A percentile compares a stretch with the other conserved stretches of the same genome.
Conservation (phyloP, 2,329 filamentous ascomycete species). For the Aspergillus pseudoterreus region DNA sequence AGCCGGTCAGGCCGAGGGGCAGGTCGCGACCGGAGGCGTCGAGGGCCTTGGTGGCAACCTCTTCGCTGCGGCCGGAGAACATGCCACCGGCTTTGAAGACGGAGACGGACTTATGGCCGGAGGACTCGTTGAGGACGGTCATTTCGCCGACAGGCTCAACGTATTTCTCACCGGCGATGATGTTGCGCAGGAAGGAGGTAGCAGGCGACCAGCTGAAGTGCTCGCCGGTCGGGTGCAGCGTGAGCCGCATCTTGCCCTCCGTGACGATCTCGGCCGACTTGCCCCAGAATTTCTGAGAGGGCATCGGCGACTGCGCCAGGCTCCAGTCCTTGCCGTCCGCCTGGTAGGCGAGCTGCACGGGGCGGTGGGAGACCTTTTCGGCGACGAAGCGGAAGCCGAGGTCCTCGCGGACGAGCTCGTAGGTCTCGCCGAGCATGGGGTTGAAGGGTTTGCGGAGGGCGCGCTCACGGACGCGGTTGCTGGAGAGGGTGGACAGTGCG, state of each 20-base stretch:
- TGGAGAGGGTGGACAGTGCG: conserved; percentile 81
- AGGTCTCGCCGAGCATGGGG: conserved; percentile 93
- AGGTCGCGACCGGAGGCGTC: conserved; percentile 63
- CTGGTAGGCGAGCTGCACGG: conserved; percentile 88
- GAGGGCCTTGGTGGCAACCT: conserved; percentile 73
- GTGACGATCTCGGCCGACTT: conserved; percentile 94
- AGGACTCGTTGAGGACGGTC: conserved; percentile 78
- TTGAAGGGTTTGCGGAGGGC: conserved; percentile 96
- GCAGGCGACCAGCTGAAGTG: conserved; percentile 84
- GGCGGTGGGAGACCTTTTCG: conserved; percentile 91
- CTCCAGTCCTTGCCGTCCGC: conserved; percentile 85
- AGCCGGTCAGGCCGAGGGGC: conserved; percentile 68
- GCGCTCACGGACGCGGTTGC: conserved; percentile 78
- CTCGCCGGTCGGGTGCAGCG: conserved; percentile 72
- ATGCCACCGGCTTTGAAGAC: conserved; percentile 95
- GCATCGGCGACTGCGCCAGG: conserved; percentile 79
- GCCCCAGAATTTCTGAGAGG: conserved; percentile 97
- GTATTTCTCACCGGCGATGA: conserved; percentile 97
- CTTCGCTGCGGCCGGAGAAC: conserved; percentile 92
- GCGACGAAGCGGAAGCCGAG: conserved; percentile 86
- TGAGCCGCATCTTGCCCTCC: conserved; percentile 77
- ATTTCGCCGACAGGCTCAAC: conserved; percentile 91
- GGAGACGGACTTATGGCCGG: conserved; percentile 75
- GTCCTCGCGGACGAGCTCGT: conserved; percentile 83
- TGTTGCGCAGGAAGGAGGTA: conserved; percentile 88